Conservation (phyloP, 2,329 filamentous ascomycete genomes). For the Rutstroemia sp. region DNA sequence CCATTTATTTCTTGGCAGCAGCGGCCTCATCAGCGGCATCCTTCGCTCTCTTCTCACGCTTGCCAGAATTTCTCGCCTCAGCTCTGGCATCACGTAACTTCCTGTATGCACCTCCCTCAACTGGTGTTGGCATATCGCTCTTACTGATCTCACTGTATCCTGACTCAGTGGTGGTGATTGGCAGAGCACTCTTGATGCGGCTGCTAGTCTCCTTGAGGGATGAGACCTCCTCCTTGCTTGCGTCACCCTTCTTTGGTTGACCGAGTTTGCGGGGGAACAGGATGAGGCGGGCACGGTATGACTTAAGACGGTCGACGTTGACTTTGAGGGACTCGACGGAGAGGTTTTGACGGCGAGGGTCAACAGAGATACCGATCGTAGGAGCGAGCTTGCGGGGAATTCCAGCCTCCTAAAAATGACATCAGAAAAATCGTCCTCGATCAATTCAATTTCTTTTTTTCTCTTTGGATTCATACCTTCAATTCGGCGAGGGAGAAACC, state of each 20-base stretch:
- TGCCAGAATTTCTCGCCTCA: conserved; percentile 74
- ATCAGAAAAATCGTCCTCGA: conserved; percentile 14
- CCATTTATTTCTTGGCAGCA: conserved; percentile 71
- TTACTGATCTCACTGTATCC: conserved; percentile 72
- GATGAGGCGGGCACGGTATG: conserved; percentile 93
- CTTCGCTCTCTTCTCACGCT: conserved; percentile 87
- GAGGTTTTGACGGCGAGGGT: conserved; percentile 93
- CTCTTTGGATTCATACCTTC: conserved; percentile 60
- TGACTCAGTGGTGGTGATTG: conserved; percentile 61
- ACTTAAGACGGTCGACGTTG: conserved; percentile 97
- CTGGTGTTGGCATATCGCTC: conserved; percentile 66
- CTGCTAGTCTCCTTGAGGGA: conserved; percentile 53
- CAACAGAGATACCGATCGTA: conserved; percentile 96
- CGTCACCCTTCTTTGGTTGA: conserved; percentile 89
- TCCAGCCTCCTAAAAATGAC: conserved; percentile 71
- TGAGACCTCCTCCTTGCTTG: conserved; percentile 70
- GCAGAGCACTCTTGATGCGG: conserved; percentile 54
- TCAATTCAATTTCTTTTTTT: background rate
- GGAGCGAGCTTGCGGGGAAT: conserved; percentile 90
- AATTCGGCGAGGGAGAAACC: conserved; percentile 97
- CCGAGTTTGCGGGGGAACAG: conserved; percentile 95
- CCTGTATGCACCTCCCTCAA: conserved; percentile 80
- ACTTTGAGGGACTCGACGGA: conserved; percentile 87
- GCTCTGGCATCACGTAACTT: conserved; percentile 78
- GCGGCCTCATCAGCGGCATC: conserved; percentile 78